phyloP scores from a whole-genome alignment of 352 stramenopile genomes.

The Phytopythium aichiense region DNA sequence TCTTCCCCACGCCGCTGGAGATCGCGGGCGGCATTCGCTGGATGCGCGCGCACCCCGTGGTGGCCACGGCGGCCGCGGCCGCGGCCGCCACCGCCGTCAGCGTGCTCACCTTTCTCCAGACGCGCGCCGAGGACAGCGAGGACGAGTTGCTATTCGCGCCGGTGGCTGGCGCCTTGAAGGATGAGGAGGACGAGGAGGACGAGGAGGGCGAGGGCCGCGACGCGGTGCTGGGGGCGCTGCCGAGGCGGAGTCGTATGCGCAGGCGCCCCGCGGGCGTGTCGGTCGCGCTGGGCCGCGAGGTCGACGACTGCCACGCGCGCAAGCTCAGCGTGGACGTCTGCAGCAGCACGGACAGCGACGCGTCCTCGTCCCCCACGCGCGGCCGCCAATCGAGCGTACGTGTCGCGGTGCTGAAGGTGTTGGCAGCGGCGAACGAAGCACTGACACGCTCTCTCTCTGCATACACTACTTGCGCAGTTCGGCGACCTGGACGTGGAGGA shows the following conservation, averaged over 20 bases:
- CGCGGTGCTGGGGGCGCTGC: not conserved
- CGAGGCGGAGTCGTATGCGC: not conserved
- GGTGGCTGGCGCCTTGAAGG: not conserved
- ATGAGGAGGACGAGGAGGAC: conserved; percentile 12
- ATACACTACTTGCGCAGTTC: conserved; percentile 15
- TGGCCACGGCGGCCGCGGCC: conserved; percentile 60
- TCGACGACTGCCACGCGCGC: not conserved
- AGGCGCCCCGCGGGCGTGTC: not conserved
- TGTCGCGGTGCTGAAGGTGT: not conserved
- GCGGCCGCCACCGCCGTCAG: conserved; percentile 64
- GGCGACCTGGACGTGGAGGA: conserved; percentile 28
- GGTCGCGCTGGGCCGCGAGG: not conserved
- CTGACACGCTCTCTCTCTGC: conserved; percentile 7
- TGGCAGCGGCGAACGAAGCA: not conserved
- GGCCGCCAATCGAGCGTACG: conserved; percentile 32
- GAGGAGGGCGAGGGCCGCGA: conserved; percentile 32
- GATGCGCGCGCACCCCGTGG: conserved; percentile 67
- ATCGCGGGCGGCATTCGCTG: conserved; percentile 72
- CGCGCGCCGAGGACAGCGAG: conserved; percentile 28
- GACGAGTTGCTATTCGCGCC: conserved; percentile 5
- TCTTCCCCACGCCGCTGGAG: conserved; percentile 78
- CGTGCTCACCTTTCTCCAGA: conserved; percentile 58
- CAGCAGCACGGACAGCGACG: conserved; percentile 64
- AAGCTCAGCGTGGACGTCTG: conserved; percentile 38
- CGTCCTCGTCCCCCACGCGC: conserved; percentile 39